Percentiles rank a stretch among this genome's conserved stretches.
phyloP scores from a whole-genome alignment of 208 protist species.

The Trichomonas gallinae region DNA sequence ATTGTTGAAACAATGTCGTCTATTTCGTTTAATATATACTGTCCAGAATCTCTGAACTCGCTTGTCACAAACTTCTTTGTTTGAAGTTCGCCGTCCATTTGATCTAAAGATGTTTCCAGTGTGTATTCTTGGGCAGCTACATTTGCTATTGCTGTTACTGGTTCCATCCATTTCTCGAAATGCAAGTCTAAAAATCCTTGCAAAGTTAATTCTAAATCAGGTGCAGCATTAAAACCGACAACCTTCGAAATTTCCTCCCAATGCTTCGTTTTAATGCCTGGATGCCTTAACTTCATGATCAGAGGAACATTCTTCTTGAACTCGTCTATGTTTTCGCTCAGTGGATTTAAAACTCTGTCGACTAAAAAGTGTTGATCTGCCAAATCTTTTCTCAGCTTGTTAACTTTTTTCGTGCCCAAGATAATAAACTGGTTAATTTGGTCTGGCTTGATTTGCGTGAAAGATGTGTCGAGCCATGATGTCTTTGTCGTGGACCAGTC shows the following conservation, averaged over 20 bases:
- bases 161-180: conserved; percentile 59
- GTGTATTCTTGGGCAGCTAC: conserved; percentile 79
- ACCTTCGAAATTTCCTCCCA: conserved; percentile 62
- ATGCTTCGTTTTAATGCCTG: conserved; percentile 50
- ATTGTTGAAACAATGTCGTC: conserved; percentile 23
- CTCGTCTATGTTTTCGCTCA: conserved; percentile 59
- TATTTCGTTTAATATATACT: conserved; percentile 36
- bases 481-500: background rate
- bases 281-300: conserved; percentile 69
- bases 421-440: background rate
- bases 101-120: conserved; percentile 79
- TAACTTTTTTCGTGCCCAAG: background rate
- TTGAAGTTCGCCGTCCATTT: conserved; percentile 54
- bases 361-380: background rate
- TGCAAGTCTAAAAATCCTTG: conserved; percentile 58
- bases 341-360: background rate
- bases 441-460: background rate
- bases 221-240: conserved; percentile 49
- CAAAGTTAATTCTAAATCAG: conserved; percentile 50
- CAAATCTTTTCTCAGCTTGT: background rate
- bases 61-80: background rate
- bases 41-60: conserved; percentile 31
- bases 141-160: conserved; percentile 67
- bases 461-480: background rate
- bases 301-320: conserved; percentile 80